A percentile compares a stretch with the other conserved stretches of the same genome.
These are phyloP conservation scores for Fennellomyces sp. DNA, from an alignment of 371 early-diverging fungal genomes.

Conservation along the genomic window DNA sequence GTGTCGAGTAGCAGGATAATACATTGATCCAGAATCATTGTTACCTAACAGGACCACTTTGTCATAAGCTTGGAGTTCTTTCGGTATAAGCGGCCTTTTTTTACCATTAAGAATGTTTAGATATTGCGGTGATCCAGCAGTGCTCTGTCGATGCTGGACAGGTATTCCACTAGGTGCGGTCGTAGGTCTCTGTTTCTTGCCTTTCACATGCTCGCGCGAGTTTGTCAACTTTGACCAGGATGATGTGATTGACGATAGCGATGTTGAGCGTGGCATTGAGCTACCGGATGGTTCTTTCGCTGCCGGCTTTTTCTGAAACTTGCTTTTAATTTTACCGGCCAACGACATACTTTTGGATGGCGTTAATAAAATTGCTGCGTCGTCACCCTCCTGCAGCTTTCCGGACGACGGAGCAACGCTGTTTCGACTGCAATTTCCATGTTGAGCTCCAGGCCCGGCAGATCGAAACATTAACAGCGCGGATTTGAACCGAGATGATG, in stretches of 20 bases:
- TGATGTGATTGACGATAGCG: constrained; percentile 9
- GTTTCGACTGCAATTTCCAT: background rate
- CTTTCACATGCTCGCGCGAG: background rate
- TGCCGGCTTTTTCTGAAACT: constrained; percentile 11
- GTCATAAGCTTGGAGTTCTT: no score
- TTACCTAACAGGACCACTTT: no score
- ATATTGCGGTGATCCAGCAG: background rate
- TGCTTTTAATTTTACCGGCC: constrained; percentile 16
- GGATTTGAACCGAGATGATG: background rate
- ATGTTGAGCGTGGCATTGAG: constrained; percentile 8
- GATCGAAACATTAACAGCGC: background rate
- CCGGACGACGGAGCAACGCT: background rate
- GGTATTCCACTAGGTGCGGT: background rate
- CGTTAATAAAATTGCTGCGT: no score
- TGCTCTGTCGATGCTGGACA: background rate
- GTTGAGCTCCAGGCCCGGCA: background rate
- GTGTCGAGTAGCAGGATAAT: background rate
- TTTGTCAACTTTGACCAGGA: background rate
- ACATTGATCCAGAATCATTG: background rate
- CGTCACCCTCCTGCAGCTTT: background rate
- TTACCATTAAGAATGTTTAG: constrained; percentile 1
- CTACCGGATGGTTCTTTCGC: background rate
- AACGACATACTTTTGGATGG: constrained; percentile 17
- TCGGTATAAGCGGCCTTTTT: no score
- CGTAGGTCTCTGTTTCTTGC: background rate